Evolutionary conservation across 495 filamentous ascomycete genomes (phyloP), one percentile per base, ranked within the genome.

Genomic region (Penicillium turbatum): DNA sequence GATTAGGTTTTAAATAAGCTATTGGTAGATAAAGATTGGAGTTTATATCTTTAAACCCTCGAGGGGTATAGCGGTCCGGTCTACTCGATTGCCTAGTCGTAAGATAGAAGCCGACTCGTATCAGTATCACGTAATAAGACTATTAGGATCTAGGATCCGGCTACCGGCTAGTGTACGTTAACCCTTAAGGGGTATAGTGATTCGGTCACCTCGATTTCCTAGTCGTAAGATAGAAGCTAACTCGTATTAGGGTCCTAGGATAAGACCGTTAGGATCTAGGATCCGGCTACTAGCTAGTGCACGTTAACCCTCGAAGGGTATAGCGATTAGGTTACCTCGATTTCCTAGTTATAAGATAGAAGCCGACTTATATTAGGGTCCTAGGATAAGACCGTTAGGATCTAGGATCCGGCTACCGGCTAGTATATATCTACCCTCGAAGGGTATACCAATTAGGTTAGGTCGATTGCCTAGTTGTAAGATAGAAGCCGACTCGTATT

Each of bases 111-210:
- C 12, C 45, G 24, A 7, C 19, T 64, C 6, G 53, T 38, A 16
- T 60, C 57, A 19, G 53, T 34, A 17, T 60, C 40, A 1, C 0
- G 13, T 16, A 46, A 55, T 53, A 31, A 17, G 2, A 59, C 55
- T 0, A 35, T 59, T 17, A 69, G 66, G 45, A 41, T 55, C 11
- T 56, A 39, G 53, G 89, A 93, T 61, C 84, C 79, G 3, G 87
- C 89, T 59, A 72, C 79, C 8, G 84, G 80, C 6, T 80, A 84
- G 48, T 81, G 78, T 8, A 63, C 61, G 7, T 30, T 57, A 54
- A 56, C 46, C n/a, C 48, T 65, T 10, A 41, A 52, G 24, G 43
- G 57, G 19, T 43, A 60, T 48, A 42, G 37, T 27, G 19, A 35
- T 3, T 39, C 1, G 24, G 57, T 67, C 48, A 44, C 10, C 1